Percentiles rank a stretch among this genome's conserved stretches.
Evolutionary conservation across 768 basidiomycete genomes (phyloP).

Genomic region (Rhodocollybia butyracea): DNA sequence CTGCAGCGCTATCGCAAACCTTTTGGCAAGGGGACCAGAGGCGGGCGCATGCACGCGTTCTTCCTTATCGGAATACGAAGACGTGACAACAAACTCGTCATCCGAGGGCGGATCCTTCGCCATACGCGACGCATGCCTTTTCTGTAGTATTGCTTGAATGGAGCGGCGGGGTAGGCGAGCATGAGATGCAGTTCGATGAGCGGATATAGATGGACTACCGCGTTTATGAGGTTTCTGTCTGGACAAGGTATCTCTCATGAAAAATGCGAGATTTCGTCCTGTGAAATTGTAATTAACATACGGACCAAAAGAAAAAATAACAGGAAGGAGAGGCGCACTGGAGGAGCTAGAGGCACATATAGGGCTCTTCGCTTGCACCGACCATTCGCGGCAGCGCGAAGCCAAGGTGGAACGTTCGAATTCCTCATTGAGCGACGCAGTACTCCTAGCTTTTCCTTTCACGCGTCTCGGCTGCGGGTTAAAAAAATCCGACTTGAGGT

Average conservation of each 20-base stretch:
- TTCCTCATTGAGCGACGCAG: constrained; percentile 22
- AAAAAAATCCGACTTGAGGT: constrained; percentile 48
- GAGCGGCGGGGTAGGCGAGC: background rate
- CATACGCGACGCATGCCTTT: constrained; percentile 25
- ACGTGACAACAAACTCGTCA: background rate
- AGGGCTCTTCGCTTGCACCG: constrained; percentile 40
- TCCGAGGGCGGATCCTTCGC: constrained; percentile 7
- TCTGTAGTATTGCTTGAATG: background rate
- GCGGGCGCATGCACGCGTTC: background rate
- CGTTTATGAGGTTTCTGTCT: background rate
- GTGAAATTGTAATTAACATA: background rate
- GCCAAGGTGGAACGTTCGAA: constrained; percentile 27
- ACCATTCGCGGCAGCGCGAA: constrained; percentile 41
- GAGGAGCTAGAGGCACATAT: constrained; percentile 49
- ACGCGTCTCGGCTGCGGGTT: constrained; percentile 47
- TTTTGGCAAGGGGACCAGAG: background rate
- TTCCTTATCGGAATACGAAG: background rate
- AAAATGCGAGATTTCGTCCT: background rate
- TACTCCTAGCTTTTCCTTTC: constrained; percentile 53
- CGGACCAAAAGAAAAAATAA: background rate
- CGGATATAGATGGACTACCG: background rate
- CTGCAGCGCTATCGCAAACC: background rate
- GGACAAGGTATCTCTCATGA: background rate
- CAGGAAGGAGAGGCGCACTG: constrained; percentile 28
- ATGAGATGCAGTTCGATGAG: background rate